phyloP scores from a whole-genome alignment of 805 yeast genomes.

The Sugiyamaella smithiae region DNA sequence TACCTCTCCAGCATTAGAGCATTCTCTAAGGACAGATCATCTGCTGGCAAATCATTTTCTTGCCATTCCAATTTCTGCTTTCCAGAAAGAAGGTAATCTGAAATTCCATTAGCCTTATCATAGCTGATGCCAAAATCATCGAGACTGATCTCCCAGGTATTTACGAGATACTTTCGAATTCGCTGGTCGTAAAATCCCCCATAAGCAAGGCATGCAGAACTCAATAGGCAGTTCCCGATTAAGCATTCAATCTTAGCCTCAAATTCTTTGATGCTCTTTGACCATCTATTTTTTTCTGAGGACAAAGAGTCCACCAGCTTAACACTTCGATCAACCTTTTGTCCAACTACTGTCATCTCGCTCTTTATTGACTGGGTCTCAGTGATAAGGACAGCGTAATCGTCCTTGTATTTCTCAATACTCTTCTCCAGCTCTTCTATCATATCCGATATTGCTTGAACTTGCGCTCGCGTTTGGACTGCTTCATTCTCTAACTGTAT shows the following conservation, averaged over 20 bases:
- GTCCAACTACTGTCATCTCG: conserved; percentile 63
- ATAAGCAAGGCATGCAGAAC: conserved; percentile 60
- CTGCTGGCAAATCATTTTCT: conserved; percentile 51
- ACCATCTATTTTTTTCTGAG: conserved; percentile 74
- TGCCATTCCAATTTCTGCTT: conserved; percentile 51
- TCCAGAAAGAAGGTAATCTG: conserved; percentile 41
- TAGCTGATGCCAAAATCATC: conserved; percentile 37
- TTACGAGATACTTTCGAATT: conserved; percentile 39
- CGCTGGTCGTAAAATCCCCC: conserved; percentile 57
- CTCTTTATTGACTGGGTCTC: conserved; percentile 71
- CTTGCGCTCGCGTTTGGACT: conserved; percentile 59
- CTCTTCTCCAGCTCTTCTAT: conserved; percentile 66
- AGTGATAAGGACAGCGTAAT: conserved; percentile 71
- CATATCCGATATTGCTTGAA: conserved; percentile 78
- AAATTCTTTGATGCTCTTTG: conserved; percentile 52
- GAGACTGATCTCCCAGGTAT: conserved; percentile 40
- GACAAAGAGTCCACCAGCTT: conserved; percentile 60
- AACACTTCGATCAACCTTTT: conserved; percentile 60
- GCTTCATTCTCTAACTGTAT: conserved; percentile 56
- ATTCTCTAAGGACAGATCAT: conserved; percentile 63
- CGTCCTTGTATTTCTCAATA: conserved; percentile 63
- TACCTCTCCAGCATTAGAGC: conserved; percentile 48
- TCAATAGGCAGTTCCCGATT: conserved; percentile 63
- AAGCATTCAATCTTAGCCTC: conserved; percentile 43
- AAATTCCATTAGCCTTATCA: conserved; percentile 30